A percentile compares a stretch with the other conserved stretches of the same genome.
phyloP scores from a whole-genome alignment of 2,329 filamentous ascomycete species.

The Sphaerulina musiva region DNA sequence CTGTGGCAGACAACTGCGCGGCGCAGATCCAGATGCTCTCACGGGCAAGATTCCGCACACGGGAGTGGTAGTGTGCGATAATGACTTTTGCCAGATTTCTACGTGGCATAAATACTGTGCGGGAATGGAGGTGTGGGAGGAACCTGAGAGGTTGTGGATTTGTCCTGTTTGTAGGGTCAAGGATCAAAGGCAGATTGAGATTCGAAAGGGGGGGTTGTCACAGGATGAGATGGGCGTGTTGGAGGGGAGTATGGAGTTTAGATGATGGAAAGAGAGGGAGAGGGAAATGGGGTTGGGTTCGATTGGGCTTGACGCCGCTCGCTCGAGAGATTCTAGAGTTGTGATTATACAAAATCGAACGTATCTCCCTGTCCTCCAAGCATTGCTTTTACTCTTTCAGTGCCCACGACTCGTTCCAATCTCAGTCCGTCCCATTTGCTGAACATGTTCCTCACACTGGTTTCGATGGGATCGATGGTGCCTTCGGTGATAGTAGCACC shows the following conservation, averaged over 20 bases:
- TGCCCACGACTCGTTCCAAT: slow-evolving; percentile 81
- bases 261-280: background rate
- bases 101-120: slow-evolving; percentile 4
- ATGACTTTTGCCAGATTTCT: slow-evolving; percentile 1
- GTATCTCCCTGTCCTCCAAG: slow-evolving; percentile 65
- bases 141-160: background rate
- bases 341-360: slow-evolving; percentile 75
- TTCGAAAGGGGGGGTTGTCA: background rate
- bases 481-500: slow-evolving; percentile 51
- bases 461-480: slow-evolving; percentile 47
- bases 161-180: background rate
- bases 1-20: background rate
- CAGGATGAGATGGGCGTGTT: background rate
- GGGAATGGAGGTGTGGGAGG: background rate
- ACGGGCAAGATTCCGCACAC: background rate
- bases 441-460: slow-evolving; percentile 57
- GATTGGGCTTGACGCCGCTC: background rate
- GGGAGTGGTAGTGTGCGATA: background rate
- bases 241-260: background rate
- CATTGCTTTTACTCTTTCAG: slow-evolving; percentile 74
- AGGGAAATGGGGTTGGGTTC: background rate
- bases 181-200: background rate
- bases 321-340: background rate
- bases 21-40: background rate
- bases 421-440: slow-evolving; percentile 85